Conservation (phyloP, 202 grass and related monocot genomes). For the Schoenoplectus tabernaemontani region DNA sequence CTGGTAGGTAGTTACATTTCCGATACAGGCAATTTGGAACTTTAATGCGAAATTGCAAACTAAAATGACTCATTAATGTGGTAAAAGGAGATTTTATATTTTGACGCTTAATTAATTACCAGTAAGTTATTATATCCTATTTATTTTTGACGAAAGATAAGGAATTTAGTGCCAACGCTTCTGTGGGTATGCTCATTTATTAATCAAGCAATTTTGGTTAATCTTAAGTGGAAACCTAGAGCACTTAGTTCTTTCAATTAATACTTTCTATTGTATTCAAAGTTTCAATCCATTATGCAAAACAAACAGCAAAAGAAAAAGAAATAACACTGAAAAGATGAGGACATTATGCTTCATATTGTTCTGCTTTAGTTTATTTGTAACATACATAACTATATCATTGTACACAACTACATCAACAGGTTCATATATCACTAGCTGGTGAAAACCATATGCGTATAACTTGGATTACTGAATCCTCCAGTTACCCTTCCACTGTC, state of each 20-base stretch:
- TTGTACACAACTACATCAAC: conserved; percentile 18
- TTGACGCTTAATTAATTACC: not conserved
- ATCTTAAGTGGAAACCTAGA: not conserved
- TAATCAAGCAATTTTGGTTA: not conserved
- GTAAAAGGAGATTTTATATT: not conserved
- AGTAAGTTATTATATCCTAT: not conserved
- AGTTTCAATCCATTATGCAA: not conserved
- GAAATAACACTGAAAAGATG: not conserved
- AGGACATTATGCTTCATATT: not conserved
- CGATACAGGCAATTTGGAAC: not conserved
- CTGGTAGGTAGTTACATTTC: not conserved
- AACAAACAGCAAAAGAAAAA: conserved; percentile 3
- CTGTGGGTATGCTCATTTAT: not conserved
- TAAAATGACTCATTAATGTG: not conserved
- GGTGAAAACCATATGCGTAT: conserved; percentile 78
- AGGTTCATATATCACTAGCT: conserved; percentile 93
- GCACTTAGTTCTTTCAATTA: not conserved
- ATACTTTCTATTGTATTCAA: not conserved
- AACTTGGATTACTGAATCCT: conserved; percentile 62
- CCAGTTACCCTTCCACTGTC: conserved; percentile 58
- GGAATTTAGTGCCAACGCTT: not conserved
- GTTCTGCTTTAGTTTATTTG: not conserved
- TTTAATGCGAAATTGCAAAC: not conserved
- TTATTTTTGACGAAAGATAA: not conserved
- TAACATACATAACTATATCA: not conserved